These are phyloP conservation scores for Hypoxylon subgilvum DNA, from an alignment of 495 filamentous ascomycete species.

Conservation along the genomic window DNA sequence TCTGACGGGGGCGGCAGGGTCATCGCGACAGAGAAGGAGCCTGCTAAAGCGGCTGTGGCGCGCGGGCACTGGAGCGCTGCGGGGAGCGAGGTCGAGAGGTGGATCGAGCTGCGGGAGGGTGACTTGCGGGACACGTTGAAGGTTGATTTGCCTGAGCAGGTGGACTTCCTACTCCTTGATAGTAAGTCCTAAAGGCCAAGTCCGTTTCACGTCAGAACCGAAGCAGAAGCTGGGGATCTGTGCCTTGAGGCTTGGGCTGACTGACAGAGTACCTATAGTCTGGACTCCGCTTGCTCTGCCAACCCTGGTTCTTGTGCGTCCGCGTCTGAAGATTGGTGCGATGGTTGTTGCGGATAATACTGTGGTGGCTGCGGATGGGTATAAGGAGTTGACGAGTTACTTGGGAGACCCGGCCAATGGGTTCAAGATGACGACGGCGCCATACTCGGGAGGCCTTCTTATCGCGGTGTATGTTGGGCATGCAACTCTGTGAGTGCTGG, in stretches of 20 bases:
- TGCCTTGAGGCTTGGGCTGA: neutral
- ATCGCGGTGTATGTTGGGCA: slow-evolving; percentile 25
- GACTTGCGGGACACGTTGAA: slow-evolving; percentile 60
- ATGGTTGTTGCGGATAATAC: slow-evolving; percentile 62
- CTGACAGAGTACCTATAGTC: slow-evolving; percentile 53
- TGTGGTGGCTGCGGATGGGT: slow-evolving; percentile 39
- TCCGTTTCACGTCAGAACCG: neutral
- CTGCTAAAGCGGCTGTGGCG: slow-evolving; percentile 52
- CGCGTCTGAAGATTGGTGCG: slow-evolving; percentile 52
- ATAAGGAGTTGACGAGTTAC: slow-evolving; percentile 41
- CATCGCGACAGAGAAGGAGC: slow-evolving; percentile 62
- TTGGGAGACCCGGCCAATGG: slow-evolving; percentile 37
- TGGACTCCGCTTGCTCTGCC: slow-evolving; percentile 61
- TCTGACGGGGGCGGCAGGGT: slow-evolving; percentile 46
- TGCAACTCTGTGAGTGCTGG: neutral
- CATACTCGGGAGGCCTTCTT: slow-evolving; percentile 27
- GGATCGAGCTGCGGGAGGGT: slow-evolving; percentile 61
- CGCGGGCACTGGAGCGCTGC: slow-evolving; percentile 55
- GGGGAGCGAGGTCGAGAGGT: slow-evolving; percentile 49
- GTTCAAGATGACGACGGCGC: slow-evolving; percentile 34
- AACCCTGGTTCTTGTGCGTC: slow-evolving; percentile 54
- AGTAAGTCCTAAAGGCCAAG: slow-evolving; percentile 48
- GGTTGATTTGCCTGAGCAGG: slow-evolving; percentile 45
- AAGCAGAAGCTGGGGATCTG: neutral
- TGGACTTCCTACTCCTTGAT: slow-evolving; percentile 62